Percentiles rank a stretch among this genome's conserved stretches.
phyloP scores from a whole-genome alignment of 148 eudicot genomes.

The Amaranthus cruentus region DNA sequence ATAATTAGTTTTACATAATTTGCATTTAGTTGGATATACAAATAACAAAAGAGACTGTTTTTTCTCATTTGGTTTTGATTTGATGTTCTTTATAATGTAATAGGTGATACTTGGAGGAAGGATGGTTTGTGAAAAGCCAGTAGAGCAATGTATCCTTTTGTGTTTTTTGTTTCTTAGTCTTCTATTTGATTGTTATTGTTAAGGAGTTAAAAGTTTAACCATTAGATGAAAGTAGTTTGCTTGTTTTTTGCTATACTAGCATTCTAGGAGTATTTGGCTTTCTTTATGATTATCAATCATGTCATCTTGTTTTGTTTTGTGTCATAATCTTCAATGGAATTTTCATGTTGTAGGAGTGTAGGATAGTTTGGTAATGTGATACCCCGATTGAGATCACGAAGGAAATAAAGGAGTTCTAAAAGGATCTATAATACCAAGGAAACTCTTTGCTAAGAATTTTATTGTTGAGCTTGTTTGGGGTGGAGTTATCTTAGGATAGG shows the following conservation, averaged over 20 bases:
- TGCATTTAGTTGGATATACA: neutral
- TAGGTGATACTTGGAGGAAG: constrained; percentile 26
- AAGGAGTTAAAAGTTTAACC: neutral
- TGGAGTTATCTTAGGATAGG: too few species aligned
- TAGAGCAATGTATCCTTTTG: constrained; percentile 27
- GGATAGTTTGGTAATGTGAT: too few species aligned
- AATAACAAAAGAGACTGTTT: neutral
- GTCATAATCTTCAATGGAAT: too few species aligned
- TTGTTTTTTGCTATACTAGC: neutral
- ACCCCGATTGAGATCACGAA: too few species aligned
- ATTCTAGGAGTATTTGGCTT: too few species aligned
- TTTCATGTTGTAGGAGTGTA: too few species aligned
- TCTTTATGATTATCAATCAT: too few species aligned
- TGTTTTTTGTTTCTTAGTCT: neutral
- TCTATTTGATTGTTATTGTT: neutral
- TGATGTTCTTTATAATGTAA: neutral
- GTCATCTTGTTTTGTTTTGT: too few species aligned
- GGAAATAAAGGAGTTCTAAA: too few species aligned
- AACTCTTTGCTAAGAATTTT: too few species aligned
- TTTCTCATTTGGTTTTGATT: neutral
- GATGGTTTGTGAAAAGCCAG: constrained; percentile 25
- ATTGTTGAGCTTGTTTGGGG: too few species aligned
- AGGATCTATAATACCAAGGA: too few species aligned
- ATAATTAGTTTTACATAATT: neutral
- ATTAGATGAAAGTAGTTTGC: neutral